A percentile compares a stretch with the other conserved stretches of the same genome.
Conservation (phyloP, 768 basidiomycete species). For the Kwoniella shandongensis region DNA sequence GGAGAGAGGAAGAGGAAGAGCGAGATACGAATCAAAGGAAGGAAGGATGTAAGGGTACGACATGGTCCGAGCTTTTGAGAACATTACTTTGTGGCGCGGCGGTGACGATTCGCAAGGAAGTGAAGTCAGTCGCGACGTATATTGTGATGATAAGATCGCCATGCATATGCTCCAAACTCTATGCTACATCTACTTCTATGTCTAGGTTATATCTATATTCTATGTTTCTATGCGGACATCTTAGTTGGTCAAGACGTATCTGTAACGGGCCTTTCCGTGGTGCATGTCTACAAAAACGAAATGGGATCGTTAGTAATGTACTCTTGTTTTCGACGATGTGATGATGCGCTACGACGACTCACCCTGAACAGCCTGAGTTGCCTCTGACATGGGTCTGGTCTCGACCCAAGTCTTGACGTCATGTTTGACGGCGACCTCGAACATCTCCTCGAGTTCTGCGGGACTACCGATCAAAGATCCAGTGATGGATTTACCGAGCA, state of each 20-base stretch:
- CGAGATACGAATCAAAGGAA: too few relatives aligned
- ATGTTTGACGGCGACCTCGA: constrained; percentile 29
- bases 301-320: neutral
- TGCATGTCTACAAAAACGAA: constrained; percentile 21
- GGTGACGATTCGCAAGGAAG: neutral
- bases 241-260: constrained; percentile 30
- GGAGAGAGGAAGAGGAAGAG: too few relatives aligned
- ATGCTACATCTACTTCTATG: too few relatives aligned
- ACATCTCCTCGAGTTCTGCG: constrained; percentile 28
- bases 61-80: neutral
- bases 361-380: constrained; percentile 20
- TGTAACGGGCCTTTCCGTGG: constrained; percentile 31
- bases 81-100: neutral
- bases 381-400: constrained; percentile 29
- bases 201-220: too few relatives aligned
- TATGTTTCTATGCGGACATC: too few relatives aligned
- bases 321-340: neutral
- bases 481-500: constrained; percentile 11
- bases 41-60: too few relatives aligned
- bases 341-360: neutral
- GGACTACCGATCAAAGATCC: constrained; percentile 27
- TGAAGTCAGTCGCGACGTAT: too few relatives aligned
- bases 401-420: constrained; percentile 28
- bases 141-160: too few relatives aligned
- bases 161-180: too few relatives aligned